Evolutionary conservation across 768 basidiomycete species (phyloP), one percentile per base, ranked within the genome.

Genomic region (Crepidotus variabilis): DNA sequence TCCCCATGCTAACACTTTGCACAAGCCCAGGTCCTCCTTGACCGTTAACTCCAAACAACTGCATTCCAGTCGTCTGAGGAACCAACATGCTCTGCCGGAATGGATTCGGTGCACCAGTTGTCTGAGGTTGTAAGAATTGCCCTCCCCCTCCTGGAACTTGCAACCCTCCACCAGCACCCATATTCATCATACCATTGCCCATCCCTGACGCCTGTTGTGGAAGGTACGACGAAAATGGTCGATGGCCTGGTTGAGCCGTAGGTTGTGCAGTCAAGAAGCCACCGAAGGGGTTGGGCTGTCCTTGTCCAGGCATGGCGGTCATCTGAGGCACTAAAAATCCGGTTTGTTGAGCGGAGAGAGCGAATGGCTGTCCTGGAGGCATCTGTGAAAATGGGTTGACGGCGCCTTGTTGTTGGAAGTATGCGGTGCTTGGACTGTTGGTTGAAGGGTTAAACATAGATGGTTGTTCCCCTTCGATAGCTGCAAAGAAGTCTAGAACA

Each of bases 401-500:
- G 11, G 72, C 72, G 0, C 78, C 75, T 66, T 83, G 85, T 54
- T 83, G 84, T 51, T 81, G 83, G 69, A 81, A 79, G 61, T 83
- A 79, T 22, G 71, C 72, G 4, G 73, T 64, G 16, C 72, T 78
- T 0, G 80, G 76, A 61, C 86, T 87, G 56, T 78, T 78, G 6
- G 80, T 78, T 58, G 82, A 78, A 6, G 86, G 81, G 58, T 84
- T 85, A 67, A 86, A 87, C 76, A 84, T 84, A n/a, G 82, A 77
- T 8, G 85, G 78, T 65, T 91, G 87, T 55, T 88, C 85, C 53
- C 83, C 80, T 67, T 97, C 94, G 61, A 99, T 96, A 5, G 90
- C 82, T 23, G 78, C 72, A 72, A 99, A 97, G 76, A 99, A 94
- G 71, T 98, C 96, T 18, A 83, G 71, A 54, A 87, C 75, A 32